These are phyloP conservation scores for Mycena maculata DNA, from an alignment of 768 basidiomycete species.

Conservation along the genomic window DNA sequence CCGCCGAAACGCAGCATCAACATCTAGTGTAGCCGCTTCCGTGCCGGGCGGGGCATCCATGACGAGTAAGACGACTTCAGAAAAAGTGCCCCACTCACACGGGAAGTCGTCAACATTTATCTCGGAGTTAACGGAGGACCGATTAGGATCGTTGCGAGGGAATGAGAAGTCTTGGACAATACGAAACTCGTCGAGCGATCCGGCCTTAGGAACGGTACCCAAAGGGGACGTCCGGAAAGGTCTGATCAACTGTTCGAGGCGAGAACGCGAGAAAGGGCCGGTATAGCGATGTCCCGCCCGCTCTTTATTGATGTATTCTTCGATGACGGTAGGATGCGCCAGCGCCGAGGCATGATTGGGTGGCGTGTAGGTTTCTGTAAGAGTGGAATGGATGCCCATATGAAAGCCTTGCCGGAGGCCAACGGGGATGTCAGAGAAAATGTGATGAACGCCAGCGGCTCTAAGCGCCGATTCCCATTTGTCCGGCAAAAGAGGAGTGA, in stretches of 20 bases:
- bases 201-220: conserved; percentile 35
- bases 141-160: conserved; percentile 24
- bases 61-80: conserved; percentile 37
- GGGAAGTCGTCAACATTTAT: conserved; percentile 41
- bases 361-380: too few species aligned
- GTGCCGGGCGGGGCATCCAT: conserved; percentile 47
- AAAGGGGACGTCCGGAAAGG: conserved; percentile 38
- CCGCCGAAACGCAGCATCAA: conserved; percentile 49
- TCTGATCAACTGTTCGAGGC: conserved; percentile 34
- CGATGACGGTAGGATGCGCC: conserved; percentile 23
- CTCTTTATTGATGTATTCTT: conserved; percentile 34
- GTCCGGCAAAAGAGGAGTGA: conserved; percentile 39
- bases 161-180: conserved; percentile 40
- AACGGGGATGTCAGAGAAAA: conserved; percentile 36
- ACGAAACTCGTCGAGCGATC: conserved; percentile 29
- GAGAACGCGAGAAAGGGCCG: conserved; percentile 32
- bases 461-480: conserved; percentile 32
- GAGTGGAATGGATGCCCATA: too few species aligned
- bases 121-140: conserved; percentile 40
- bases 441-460: conserved; percentile 21
- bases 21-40: conserved; percentile 51
- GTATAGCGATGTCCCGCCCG: conserved; percentile 22
- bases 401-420: conserved; percentile 40
- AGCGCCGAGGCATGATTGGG: conserved; percentile 35
- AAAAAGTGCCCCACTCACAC: conserved; percentile 49